Conservation (phyloP, 192 early-diverging fungal genomes). For the Podila epigama region DNA sequence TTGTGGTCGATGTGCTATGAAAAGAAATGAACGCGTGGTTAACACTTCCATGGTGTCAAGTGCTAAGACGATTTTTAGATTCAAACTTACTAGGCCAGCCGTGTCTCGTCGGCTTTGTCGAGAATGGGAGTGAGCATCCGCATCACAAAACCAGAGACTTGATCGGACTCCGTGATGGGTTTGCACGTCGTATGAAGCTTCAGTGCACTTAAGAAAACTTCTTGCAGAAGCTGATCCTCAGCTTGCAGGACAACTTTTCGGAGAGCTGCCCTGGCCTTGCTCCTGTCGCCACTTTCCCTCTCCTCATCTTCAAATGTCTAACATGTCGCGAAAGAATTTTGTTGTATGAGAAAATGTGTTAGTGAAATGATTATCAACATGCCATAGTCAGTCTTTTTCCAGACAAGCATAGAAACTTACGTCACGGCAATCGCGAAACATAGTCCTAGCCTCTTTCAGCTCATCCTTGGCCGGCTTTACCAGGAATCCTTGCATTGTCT, state of each 20-base stretch:
- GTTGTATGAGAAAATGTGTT: neutral
- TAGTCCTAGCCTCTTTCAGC: too few species aligned
- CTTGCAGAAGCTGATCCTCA: neutral
- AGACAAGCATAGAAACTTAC: too few species aligned
- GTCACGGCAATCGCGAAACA: too few species aligned
- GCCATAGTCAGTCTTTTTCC: too few species aligned
- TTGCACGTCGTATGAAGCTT: slow-evolving; percentile 4
- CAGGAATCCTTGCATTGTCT: too few species aligned
- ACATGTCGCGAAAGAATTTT: neutral
- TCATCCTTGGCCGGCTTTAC: too few species aligned
- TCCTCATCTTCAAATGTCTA: neutral
- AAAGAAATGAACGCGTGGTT: neutral
- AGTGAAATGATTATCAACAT: too few species aligned
- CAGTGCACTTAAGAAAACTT: neutral
- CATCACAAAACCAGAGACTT: neutral
- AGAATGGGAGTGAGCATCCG: neutral
- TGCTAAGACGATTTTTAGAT: neutral
- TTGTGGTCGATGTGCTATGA: neutral
- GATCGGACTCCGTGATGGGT: neutral
- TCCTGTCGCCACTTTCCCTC: neutral
- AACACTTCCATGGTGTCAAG: neutral
- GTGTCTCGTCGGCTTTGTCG: neutral
- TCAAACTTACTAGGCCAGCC: neutral
- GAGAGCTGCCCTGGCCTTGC: neutral
- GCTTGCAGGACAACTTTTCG: neutral